A percentile compares a stretch with the other conserved stretches of the same genome.
phyloP scores from a whole-genome alignment of 306 rosid species.

The Clitoria ternatea region DNA sequence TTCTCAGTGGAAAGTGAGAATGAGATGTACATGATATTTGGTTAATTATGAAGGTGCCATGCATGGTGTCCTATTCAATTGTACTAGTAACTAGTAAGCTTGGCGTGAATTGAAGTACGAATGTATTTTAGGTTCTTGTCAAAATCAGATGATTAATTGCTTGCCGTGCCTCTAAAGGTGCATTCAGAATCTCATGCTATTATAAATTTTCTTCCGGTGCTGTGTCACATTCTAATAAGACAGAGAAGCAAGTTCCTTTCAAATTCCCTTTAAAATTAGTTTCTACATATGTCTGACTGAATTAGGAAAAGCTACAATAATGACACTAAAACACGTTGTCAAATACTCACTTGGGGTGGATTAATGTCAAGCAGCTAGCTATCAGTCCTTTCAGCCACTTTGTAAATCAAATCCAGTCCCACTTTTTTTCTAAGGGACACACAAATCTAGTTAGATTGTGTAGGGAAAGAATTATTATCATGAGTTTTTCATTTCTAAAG shows the following conservation, averaged over 20 bases:
- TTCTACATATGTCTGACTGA: neutral
- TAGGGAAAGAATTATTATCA: neutral
- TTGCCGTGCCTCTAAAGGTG: conserved; percentile 1
- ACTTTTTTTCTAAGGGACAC: neutral
- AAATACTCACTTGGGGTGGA: neutral
- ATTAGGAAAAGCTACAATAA: neutral
- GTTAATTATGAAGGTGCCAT: neutral
- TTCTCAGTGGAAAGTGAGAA: too few species aligned
- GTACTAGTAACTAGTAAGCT: neutral
- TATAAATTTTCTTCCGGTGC: neutral
- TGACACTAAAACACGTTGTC: conserved; percentile 14
- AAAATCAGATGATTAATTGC: conserved; percentile 9
- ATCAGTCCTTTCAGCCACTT: conserved; percentile 1
- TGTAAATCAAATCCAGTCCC: neutral
- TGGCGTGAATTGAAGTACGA: neutral
- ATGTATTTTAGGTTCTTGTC: conserved; percentile 5
- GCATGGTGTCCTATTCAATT: neutral
- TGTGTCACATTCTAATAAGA: conserved; percentile 16
- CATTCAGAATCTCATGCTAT: neutral
- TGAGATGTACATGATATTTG: too few species aligned
- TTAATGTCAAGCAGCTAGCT: conserved; percentile 11
- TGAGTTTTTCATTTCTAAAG: neutral
- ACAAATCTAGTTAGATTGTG: neutral
- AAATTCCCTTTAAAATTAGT: neutral
- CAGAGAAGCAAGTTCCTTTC: conserved; percentile 25